Evolutionary conservation across 2,329 filamentous ascomycete genomes (phyloP), one percentile per base, ranked within the genome.

Genomic region (Aspergillus flavus): DNA sequence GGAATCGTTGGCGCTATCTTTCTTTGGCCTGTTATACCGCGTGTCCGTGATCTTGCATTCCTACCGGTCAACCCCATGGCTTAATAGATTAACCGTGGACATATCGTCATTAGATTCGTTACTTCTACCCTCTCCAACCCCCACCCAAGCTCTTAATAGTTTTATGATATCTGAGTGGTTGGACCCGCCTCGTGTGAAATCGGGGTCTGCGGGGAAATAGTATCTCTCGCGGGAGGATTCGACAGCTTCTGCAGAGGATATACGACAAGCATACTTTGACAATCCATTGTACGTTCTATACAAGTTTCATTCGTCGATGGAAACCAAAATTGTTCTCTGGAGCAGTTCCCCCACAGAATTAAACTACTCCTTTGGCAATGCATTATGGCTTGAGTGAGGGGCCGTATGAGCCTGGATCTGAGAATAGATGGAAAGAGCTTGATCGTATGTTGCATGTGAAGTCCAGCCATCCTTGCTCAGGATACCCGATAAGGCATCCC

Each of bases 381-480:
- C 11, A 48, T 48, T 11, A 10, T 48, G 11, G 45, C 45, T 28
- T 48, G 45, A 11, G 45, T 28, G 21, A 48, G 45, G 10, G 45
- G 10, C 21, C 28, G n/a, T 16, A 28, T 48, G 5, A 11, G 45
- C n/a, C 23, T 48, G 10, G n/a, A 48, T 48, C 11, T 26, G 21
- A 16, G 45, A 48, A 28, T 48, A 48, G 12, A 48, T 48, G 14
- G 21, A 48, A 39, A 75, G 66, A 52, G 76, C 75, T 63, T 75
- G 65, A n/a, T 76, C 70, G 56, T 78, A 80, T 48, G 72, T 75
- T 56, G 76, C 74, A 61, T 72, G 69, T 28, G 71, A 66, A 12
- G 76, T 77, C 74, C 76, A 80, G 55, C 78, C 76, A 70, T 79
- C 78, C 39, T 77, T 70, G 58, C 69, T 61, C 46, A 79, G 72